phyloP scores from a whole-genome alignment of 805 yeast species.

The Candida tibetensis region DNA sequence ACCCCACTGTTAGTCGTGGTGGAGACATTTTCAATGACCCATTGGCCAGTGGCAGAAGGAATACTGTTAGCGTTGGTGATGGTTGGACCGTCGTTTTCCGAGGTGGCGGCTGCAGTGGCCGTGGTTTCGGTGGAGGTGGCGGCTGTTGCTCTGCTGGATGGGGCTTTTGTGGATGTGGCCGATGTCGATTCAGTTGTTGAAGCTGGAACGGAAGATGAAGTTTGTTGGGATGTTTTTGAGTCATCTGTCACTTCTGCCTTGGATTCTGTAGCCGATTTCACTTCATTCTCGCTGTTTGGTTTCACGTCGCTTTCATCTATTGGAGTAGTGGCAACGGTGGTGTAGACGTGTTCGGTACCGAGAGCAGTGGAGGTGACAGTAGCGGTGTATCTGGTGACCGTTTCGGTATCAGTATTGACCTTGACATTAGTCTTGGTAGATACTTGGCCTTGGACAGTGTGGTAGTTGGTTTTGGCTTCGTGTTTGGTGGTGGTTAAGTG shows the following conservation, averaged over 20 bases:
- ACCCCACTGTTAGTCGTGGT: conserved; percentile 31
- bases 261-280: conserved; percentile 1
- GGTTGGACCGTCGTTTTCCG: conserved; percentile 23
- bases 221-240: conserved; percentile 1
- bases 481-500: conserved; percentile 36
- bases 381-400: conserved; percentile 42
- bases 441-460: conserved; percentile 29
- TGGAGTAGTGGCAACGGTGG: conserved; percentile 35
- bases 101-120: conserved; percentile 14
- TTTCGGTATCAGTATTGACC: conserved; percentile 31
- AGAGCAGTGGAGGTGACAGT: conserved; percentile 43
- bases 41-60: conserved; percentile 23
- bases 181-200: conserved; percentile 1
- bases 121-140: conserved; percentile 13
- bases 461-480: conserved; percentile 30
- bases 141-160: conserved; percentile 12
- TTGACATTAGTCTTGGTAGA: conserved; percentile 28
- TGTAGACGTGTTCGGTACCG: conserved; percentile 35
- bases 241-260: not conserved
- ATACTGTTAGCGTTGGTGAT: conserved; percentile 23
- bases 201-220: conserved; percentile 6
- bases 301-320: conserved; percentile 16
- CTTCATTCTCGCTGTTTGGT: conserved; percentile 9
- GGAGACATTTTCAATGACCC: conserved; percentile 33
- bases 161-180: conserved; percentile 5